Evolutionary conservation across 202 grass and related monocot genomes (phyloP).

Genomic region (Zizania palustris): DNA sequence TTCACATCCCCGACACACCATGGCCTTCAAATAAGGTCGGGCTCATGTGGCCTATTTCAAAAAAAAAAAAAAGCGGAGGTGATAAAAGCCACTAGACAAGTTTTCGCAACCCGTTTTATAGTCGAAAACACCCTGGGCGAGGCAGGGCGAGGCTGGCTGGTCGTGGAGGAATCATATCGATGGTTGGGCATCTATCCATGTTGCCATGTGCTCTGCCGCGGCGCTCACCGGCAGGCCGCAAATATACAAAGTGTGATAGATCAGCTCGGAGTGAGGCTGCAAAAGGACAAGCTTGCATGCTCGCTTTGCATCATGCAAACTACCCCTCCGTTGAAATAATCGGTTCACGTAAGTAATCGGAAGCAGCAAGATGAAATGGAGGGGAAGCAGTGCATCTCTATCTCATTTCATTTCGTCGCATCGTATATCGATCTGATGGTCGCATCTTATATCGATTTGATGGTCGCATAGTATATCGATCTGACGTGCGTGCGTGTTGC

Average conservation of each 20-base stretch:
- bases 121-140: no score
- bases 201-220: conserved; percentile 38
- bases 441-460: no score
- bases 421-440: neutral
- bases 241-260: conserved; percentile 3
- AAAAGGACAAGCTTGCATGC: neutral
- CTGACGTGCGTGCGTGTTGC: neutral
- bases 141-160: conserved; percentile 30
- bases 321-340: no score
- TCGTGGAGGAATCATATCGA: neutral
- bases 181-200: neutral
- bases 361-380: conserved; percentile 6
- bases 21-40: no score
- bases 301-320: neutral
- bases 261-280: neutral
- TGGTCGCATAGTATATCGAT: neutral
- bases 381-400: neutral
- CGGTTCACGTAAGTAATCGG: no score
- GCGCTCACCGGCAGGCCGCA: conserved; percentile 12
- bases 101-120: no score
- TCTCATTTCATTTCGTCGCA: neutral
- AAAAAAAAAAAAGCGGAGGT: no score
- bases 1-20: no score
- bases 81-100: no score
- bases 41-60: no score